Conservation (phyloP, 2,329 filamentous ascomycete genomes). For the Hypoxylon sp. region DNA sequence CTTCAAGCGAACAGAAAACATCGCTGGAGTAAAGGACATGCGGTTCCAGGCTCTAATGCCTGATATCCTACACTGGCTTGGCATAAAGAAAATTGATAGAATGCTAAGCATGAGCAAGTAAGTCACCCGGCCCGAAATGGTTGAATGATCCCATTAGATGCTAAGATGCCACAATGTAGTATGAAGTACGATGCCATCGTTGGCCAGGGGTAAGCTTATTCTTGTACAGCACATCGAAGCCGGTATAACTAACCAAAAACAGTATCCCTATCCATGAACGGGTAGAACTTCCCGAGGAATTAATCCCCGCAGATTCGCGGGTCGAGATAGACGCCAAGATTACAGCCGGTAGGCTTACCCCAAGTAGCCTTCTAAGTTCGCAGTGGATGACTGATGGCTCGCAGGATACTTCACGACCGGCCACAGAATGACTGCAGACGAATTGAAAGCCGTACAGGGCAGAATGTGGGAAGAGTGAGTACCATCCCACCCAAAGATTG, state of each 20-base stretch:
- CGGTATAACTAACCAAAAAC: constrained; percentile 47
- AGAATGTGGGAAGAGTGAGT: constrained; percentile 89
- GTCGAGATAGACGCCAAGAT: constrained; percentile 99
- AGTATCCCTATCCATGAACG: constrained; percentile 89
- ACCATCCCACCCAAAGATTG: constrained; percentile 35
- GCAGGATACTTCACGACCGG: constrained; percentile 86
- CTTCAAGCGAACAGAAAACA: constrained; percentile 97
- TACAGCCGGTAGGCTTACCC: constrained; percentile 79
- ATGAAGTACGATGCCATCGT: constrained; percentile 95
- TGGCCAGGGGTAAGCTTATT: constrained; percentile 75
- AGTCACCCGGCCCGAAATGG: constrained; percentile 56
- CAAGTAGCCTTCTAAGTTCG: constrained; percentile 26
- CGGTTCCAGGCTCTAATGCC: constrained; percentile 99
- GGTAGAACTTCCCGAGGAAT: constrained; percentile 90
- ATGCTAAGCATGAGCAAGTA: constrained; percentile 99
- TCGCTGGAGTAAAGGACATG: constrained; percentile 97
- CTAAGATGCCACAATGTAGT: constrained; percentile 62
- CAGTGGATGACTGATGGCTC: constrained; percentile 49
- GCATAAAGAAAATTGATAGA: constrained; percentile 97
- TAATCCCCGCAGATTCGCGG: constrained; percentile 93
- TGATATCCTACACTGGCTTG: constrained; percentile 97
- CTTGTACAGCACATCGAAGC: constrained; percentile 39
- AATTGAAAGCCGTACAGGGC: constrained; percentile 87
- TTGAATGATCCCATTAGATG: constrained; percentile 36
- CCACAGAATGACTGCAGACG: constrained; percentile 88